Percentiles rank a stretch among this genome's conserved stretches.
These are phyloP conservation scores for Arthromyces matolae DNA, from an alignment of 768 basidiomycete species.

Conservation along the genomic window DNA sequence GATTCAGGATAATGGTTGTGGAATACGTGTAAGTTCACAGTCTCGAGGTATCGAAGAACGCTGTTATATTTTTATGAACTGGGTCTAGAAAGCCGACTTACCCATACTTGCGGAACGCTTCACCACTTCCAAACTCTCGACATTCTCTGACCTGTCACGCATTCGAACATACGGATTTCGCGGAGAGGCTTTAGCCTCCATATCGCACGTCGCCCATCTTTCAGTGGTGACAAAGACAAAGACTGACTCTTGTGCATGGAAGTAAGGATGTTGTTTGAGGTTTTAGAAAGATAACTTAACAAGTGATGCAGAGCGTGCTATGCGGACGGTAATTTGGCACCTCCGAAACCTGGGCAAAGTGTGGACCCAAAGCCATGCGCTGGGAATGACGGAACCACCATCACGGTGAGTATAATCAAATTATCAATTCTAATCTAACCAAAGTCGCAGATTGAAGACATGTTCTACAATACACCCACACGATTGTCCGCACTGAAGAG, in stretches of 20 bases:
- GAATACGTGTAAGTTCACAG: constrained; percentile 64
- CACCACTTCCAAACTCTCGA: constrained; percentile 89
- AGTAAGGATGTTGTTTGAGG: constrained; percentile 48
- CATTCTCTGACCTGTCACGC: constrained; percentile 81
- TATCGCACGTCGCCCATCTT: constrained; percentile 90
- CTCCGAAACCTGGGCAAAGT: constrained; percentile 65
- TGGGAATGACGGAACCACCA: constrained; percentile 90
- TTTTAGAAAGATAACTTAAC: neutral
- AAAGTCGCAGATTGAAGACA: constrained; percentile 74
- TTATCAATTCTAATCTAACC: neutral
- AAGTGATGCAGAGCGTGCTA: constrained; percentile 67
- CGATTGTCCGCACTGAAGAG: constrained; percentile 82
- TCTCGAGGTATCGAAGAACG: neutral
- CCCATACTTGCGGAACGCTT: constrained; percentile 91
- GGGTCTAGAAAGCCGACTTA: constrained; percentile 73
- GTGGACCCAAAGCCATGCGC: constrained; percentile 86
- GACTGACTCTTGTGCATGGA: constrained; percentile 83
- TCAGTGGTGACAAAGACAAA: constrained; percentile 90
- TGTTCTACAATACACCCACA: constrained; percentile 91
- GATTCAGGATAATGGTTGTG: constrained; percentile 95
- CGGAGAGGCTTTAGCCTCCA: constrained; percentile 94
- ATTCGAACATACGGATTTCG: constrained; percentile 94
- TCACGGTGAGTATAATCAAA: constrained; percentile 51
- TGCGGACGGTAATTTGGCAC: constrained; percentile 68
- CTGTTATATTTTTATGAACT: neutral